Percentiles rank a stretch among this genome's conserved stretches.
Evolutionary conservation across 1,284 basidiomycete genomes (phyloP).

Genomic region (Ceratobasidium sp.): DNA sequence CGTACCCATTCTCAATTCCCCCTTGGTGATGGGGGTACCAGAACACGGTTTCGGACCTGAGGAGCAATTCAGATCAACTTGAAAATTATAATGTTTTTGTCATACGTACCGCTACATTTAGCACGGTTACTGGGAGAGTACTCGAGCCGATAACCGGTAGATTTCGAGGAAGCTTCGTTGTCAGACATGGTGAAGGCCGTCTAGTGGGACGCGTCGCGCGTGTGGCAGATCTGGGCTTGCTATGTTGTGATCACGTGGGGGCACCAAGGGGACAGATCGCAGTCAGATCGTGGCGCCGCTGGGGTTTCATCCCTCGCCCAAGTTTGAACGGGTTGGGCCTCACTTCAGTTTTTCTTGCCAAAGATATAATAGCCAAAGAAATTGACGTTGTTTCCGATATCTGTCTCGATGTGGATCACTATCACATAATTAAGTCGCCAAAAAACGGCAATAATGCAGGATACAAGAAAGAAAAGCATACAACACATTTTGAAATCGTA

Average conservation of each 20-base stretch:
- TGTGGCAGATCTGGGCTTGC: not conserved
- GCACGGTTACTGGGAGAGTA: slow-evolving; percentile 74
- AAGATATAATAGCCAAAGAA: no score
- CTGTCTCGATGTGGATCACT: no score
- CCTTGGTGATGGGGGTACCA: slow-evolving; percentile 82
- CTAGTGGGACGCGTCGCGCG: not conserved
- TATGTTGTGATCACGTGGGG: slow-evolving; percentile 19
- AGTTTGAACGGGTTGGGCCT: no score
- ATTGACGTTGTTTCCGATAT: no score
- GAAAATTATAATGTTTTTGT: not conserved
- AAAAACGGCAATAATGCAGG: no score
- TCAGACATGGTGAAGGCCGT: slow-evolving; percentile 67
- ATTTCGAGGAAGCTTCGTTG: slow-evolving; percentile 63
- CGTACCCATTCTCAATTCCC: slow-evolving; percentile 77
- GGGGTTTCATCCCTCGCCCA: no score
- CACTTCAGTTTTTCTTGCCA: no score
- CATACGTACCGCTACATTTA: slow-evolving; percentile 82
- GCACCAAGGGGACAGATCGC: not conserved
- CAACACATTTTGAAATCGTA: no score
- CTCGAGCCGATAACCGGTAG: slow-evolving; percentile 80
- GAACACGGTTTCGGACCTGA: slow-evolving; percentile 84
- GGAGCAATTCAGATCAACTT: slow-evolving; percentile 50
- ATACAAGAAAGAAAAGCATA: no score
- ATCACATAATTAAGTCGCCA: no score
- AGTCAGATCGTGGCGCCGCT: no score